phyloP scores from a whole-genome alignment of 108 stramenopile genomes.

The Conticribra weissflogii region DNA sequence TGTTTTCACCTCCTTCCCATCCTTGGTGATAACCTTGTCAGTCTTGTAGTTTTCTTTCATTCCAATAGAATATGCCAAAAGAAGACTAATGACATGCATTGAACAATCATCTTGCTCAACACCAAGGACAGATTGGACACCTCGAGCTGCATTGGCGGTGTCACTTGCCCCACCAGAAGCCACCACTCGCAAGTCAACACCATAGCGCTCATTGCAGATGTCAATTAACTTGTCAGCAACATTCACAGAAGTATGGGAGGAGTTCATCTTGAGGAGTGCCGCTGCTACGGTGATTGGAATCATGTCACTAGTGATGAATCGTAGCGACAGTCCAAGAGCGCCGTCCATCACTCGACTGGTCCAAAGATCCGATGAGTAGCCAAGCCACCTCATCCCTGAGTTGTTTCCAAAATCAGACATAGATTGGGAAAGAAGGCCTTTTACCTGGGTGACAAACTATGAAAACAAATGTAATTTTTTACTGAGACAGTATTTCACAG shows the following conservation, averaged over 20 bases:
- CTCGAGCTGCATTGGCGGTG: too few species aligned
- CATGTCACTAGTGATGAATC: not conserved
- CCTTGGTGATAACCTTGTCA: too few species aligned
- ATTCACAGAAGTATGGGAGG: not conserved
- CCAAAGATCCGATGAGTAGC: not conserved
- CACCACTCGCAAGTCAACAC: too few species aligned
- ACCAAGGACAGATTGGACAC: too few species aligned
- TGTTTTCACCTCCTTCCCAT: too few species aligned
- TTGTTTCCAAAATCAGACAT: not conserved
- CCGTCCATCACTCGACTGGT: not conserved
- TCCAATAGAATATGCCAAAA: too few species aligned
- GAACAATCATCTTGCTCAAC: too few species aligned
- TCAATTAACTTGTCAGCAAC: too few species aligned
- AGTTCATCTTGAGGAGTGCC: not conserved
- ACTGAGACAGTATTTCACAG: not conserved
- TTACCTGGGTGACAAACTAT: not conserved
- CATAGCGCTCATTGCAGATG: too few species aligned
- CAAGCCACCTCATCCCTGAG: not conserved
- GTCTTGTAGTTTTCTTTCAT: too few species aligned
- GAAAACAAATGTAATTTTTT: not conserved
- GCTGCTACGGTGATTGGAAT: not conserved
- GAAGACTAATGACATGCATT: too few species aligned
- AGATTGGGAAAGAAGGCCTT: not conserved
- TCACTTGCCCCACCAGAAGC: too few species aligned
- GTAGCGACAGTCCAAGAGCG: not conserved